Evolutionary conservation across 2,329 filamentous ascomycete species (phyloP), one percentile per base, ranked within the genome.

Genomic region (Aspergillus vadensis): DNA sequence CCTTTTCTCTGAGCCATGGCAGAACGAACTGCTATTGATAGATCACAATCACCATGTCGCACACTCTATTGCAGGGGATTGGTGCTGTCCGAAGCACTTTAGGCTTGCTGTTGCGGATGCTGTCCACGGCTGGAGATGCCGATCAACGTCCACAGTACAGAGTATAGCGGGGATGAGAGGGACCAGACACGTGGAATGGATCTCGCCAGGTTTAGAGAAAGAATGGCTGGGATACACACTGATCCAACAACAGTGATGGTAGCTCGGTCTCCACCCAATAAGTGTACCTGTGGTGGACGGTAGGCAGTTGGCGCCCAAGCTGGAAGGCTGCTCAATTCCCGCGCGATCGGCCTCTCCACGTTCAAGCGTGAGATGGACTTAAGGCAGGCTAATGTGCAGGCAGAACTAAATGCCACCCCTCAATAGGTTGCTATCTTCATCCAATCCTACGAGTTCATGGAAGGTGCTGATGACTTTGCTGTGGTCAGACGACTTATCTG

Each of bases 1-100:
- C 41, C 21, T 50, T 55, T 65, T 12, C 57, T 55, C 10, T 59
- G 59, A n/a, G 57, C 57, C 64, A 65, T 65, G 53, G 53, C 41
- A 49, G 44, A 25, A 19, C 23, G 50, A 36, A 27, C 51, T 36
- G 25, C 44, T 48, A 50, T 48, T n/a, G 55, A 38, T 39, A 32
- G 10, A 30, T 17, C 44, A 32, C 30, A 54, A 51, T 23, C 47
- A 32, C 15, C 62, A 63, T 64, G 32, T 50, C 58, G 58, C 52
- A 60, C 47, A 50, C 47, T n/a, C 8, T 17, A 27, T 21, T 23
- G 23, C 8, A 19, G 27, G 10, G 30, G 15, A 3, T 21, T 19
- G 8, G 17, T 4, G 14, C 25, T 15, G 21, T 9, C 25, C 15
- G 4, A 8, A 32, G 2, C 27, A 25, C 5, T 30, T 3, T n/a